Evolutionary conservation across 2,329 filamentous ascomycete species (phyloP).

Genomic region (Phyllachora maydis): DNA sequence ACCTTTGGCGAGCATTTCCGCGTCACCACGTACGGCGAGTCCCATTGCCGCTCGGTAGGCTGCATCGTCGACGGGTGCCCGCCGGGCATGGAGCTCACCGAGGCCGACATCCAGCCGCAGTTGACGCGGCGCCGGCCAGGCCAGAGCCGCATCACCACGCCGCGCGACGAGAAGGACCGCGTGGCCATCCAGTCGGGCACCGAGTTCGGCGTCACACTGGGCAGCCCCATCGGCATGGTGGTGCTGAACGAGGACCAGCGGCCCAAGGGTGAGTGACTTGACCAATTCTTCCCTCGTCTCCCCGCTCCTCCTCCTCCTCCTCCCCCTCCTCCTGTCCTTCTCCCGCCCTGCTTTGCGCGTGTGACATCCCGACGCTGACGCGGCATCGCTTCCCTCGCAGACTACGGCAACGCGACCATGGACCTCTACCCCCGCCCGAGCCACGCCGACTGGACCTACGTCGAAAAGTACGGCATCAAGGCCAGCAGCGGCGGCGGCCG

Average conservation of each 20-base stretch:
- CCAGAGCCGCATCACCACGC: conserved; percentile 77
- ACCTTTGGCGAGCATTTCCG: conserved; percentile 69
- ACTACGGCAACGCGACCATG: conserved; percentile 82
- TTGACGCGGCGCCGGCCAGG: conserved; percentile 80
- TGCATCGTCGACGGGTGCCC: conserved; percentile 90
- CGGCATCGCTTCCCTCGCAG: conserved; percentile 14
- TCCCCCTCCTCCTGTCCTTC: too few species aligned
- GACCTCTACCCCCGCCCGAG: conserved; percentile 77
- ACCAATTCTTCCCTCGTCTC: too few species aligned
- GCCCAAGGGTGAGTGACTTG: conserved; percentile 30
- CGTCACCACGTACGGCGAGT: conserved; percentile 55
- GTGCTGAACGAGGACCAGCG: conserved; percentile 87
- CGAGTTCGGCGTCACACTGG: conserved; percentile 74
- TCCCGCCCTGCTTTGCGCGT: too few species aligned
- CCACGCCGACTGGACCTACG: conserved; percentile 92
- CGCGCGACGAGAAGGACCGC: conserved; percentile 76
- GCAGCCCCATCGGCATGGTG: conserved; percentile 73
- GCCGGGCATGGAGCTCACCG: conserved; percentile 67
- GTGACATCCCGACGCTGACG: too few species aligned
- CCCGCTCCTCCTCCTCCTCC: background rate
- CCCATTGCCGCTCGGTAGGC: conserved; percentile 76
- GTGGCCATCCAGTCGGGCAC: conserved; percentile 88
- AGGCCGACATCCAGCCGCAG: conserved; percentile 82
- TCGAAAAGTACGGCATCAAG: conserved; percentile 93
- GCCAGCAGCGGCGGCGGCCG: conserved; percentile 78